Base-by-base conservation (phyloP, 768 basidiomycete genomes). In the Rubroboletus satanas region DNA sequence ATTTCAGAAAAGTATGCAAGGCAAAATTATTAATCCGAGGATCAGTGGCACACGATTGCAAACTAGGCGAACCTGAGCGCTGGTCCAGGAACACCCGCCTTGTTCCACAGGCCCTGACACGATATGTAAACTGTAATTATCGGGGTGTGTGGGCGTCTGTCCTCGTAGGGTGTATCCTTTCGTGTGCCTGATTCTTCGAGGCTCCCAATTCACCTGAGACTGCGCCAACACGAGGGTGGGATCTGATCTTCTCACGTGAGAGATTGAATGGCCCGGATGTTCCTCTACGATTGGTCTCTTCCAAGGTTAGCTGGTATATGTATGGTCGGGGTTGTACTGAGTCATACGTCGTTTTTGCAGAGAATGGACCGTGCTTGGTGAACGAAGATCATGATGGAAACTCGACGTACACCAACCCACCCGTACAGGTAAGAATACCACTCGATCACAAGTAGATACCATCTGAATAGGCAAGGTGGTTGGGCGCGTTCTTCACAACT, bases 271-370 rank as follows among this genome's bases (percentile, higher is more conserved):
- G 83, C 18, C 84, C 84, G 5, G 83, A 21, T 21, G 21, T 60
- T 82, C 81, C 5, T 81, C 79, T 1, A 81, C 83, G 79, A 83
- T 86, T 38, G 84, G 83, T 5, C 73, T 86, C 8, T 86, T 86
- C 67, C 81, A 84, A 76, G 83, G 82, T 74, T 54, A 49, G 54
- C 2, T n/a, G 8, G 29, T 36, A 8, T 45, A 33, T 47, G 15
- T 8, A 21, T 21, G 21, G 21, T 26, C 9, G 28, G 18, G 8
- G 14, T 12, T 43, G 4, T 33, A 12, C 7, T 1, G n/a, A 21
- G 8, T 31, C 6, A 12, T 31, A 12, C 21, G 17, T 45, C 15
- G 18, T 49, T 52, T 38, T 7, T 23, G 5, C 54, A 83, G 85
- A 87, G 59, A 74, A 87, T 52, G 84, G 85, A 17, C 87, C 86